These are phyloP conservation scores for Penicillium diatomitis DNA, from an alignment of 495 filamentous ascomycete species.

Conservation along the genomic window DNA sequence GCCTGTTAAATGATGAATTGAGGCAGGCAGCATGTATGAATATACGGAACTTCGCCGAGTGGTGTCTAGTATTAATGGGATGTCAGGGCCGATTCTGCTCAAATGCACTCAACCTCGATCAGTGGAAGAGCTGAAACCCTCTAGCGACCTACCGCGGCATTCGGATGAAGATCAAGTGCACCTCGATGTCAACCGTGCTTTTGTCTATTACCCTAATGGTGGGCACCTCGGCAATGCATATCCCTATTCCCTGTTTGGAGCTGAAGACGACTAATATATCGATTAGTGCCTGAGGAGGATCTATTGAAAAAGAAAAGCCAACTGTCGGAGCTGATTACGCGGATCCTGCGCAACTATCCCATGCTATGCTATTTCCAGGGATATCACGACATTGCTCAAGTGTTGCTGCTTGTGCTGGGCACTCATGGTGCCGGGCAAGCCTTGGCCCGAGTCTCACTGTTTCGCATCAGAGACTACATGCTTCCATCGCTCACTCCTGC, in stretches of 20 bases:
- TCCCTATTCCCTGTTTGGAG: too few relatives aligned
- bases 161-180: slow-evolving; percentile 81
- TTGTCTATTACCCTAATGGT: slow-evolving; percentile 91
- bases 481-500: slow-evolving; percentile 78
- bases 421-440: slow-evolving; percentile 42
- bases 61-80: too few relatives aligned
- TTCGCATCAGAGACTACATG: slow-evolving; percentile 96
- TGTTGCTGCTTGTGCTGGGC: slow-evolving; percentile 80
- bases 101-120: slow-evolving; percentile 34
- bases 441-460: slow-evolving; percentile 69
- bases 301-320: slow-evolving; percentile 57
- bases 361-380: slow-evolving; percentile 95
- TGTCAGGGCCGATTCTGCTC: slow-evolving; percentile 71
- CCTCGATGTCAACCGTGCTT: slow-evolving; percentile 89
- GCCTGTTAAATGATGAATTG: slow-evolving; percentile 71
- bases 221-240: slow-evolving; percentile 8
- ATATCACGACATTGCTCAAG: slow-evolving; percentile 97
- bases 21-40: slow-evolving; percentile 67
- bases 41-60: not conserved
- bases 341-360: slow-evolving; percentile 69
- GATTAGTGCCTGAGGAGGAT: slow-evolving; percentile 41
- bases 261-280: slow-evolving; percentile 2
- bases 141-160: slow-evolving; percentile 54
- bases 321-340: slow-evolving; percentile 65
- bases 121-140: slow-evolving; percentile 23